Percentiles rank a stretch among this genome's conserved stretches.
phyloP scores from a whole-genome alignment of 225 moss, liverwort and hornwort genomes.

The Sphagnum tenellum region DNA sequence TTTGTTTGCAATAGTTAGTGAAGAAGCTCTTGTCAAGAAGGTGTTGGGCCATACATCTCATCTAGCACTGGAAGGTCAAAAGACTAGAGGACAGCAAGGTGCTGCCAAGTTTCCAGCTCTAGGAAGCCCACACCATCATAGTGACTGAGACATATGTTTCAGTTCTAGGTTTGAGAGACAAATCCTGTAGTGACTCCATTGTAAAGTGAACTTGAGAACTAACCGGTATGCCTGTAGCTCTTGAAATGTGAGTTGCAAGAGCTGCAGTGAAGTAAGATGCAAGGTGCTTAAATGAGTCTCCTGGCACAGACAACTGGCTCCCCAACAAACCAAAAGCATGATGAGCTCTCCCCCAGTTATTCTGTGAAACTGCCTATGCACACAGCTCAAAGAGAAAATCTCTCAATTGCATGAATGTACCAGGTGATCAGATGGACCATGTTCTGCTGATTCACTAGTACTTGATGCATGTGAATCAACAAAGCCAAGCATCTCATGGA shows the following conservation, averaged over 20 bases:
- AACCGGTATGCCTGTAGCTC: slow-evolving; percentile 22
- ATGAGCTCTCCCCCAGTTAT: slow-evolving; percentile 63
- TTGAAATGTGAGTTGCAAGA: slow-evolving; percentile 60
- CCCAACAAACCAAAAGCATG: slow-evolving; percentile 52
- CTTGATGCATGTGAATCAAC: slow-evolving; percentile 70
- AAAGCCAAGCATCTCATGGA: slow-evolving; percentile 99
- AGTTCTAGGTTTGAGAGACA: too few species aligned
- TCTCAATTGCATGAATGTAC: slow-evolving; percentile 35
- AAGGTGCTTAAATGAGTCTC: slow-evolving; percentile 74
- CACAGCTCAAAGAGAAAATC: slow-evolving; percentile 71
- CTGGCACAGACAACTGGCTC: slow-evolving; percentile 50
- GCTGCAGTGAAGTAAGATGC: slow-evolving; percentile 67
- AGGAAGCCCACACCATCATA: too few species aligned
- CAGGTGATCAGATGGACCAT: slow-evolving; percentile 17
- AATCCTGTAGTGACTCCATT: too few species aligned
- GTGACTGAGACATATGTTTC: too few species aligned
- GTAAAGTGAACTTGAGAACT: too few species aligned
- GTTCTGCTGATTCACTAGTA: slow-evolving; percentile 63
- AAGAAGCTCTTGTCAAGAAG: too few species aligned
- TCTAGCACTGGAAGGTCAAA: too few species aligned
- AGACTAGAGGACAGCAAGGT: too few species aligned
- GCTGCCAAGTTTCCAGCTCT: too few species aligned
- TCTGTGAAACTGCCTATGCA: slow-evolving; percentile 62
- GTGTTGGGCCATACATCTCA: slow-evolving; percentile 20
- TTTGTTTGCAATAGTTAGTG: too few species aligned